phyloP scores from a whole-genome alignment of 1,284 basidiomycete genomes.

The Melampsora larici-populina region DNA sequence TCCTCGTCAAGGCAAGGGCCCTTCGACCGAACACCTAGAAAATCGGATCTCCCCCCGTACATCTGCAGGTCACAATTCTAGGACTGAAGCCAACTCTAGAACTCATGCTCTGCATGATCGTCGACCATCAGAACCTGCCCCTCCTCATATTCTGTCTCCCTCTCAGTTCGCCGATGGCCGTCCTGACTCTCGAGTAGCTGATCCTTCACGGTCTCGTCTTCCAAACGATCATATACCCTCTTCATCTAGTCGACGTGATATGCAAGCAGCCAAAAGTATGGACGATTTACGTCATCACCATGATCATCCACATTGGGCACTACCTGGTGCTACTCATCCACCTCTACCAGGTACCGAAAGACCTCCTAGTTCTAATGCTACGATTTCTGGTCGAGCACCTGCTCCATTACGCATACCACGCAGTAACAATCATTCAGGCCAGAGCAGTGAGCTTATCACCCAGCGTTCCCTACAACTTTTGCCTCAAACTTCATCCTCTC shows the following conservation, averaged over 20 bases:
- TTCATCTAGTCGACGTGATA: slow-evolving; percentile 6
- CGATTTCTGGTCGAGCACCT: not conserved
- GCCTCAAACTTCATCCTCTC: not conserved
- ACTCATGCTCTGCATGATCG: slow-evolving; percentile 16
- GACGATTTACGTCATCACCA: slow-evolving; percentile 27
- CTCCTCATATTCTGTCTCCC: not conserved
- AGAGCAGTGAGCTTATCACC: not conserved
- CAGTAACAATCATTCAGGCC: not conserved
- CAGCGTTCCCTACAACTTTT: not conserved
- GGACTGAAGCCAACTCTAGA: slow-evolving; percentile 9
- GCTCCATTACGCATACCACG: slow-evolving; percentile 25
- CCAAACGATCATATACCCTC: not conserved
- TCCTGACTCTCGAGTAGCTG: not conserved
- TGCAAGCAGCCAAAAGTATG: slow-evolving; percentile 41
- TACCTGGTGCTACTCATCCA: slow-evolving; percentile 19
- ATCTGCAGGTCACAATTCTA: slow-evolving; percentile 9
- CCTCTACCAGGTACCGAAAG: slow-evolving; percentile 28
- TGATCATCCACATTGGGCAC: slow-evolving; percentile 10
- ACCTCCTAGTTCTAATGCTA: slow-evolving; percentile 3
- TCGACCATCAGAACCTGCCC: slow-evolving; percentile 30
- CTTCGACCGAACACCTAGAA: slow-evolving; percentile 23
- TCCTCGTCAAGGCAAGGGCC: slow-evolving; percentile 8
- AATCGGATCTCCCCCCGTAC: slow-evolving; percentile 20
- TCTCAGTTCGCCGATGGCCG: slow-evolving; percentile 22
- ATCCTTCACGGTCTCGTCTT: slow-evolving; percentile 5